These are phyloP conservation scores for Coemansia sp. DNA, from an alignment of 192 early-diverging fungal species.

Conservation along the genomic window DNA sequence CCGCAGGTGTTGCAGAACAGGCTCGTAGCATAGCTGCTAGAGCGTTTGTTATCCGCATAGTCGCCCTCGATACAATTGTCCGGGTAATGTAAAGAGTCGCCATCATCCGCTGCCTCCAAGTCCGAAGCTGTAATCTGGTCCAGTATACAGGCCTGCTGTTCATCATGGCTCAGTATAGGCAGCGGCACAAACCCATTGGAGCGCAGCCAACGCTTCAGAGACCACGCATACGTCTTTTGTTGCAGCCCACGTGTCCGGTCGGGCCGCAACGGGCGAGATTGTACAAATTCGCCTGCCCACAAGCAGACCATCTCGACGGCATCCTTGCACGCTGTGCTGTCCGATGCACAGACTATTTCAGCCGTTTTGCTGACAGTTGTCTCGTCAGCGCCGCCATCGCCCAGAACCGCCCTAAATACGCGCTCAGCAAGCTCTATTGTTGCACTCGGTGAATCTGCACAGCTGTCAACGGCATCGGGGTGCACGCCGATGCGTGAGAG, in stretches of 20 bases:
- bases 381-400: neutral
- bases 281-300: neutral
- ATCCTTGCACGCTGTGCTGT: constrained; percentile 2
- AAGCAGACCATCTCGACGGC: constrained; percentile 5
- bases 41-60: neutral
- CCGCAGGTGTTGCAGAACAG: constrained; percentile 18
- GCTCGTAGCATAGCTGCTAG: neutral
- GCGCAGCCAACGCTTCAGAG: constrained; percentile 28
- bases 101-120: neutral
- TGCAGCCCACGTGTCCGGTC: neutral
- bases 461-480: too few relatives aligned
- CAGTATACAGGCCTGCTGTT: constrained; percentile 7
- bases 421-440: neutral
- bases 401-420: neutral
- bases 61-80: neutral
- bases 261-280: neutral
- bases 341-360: neutral
- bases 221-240: constrained; percentile 11
- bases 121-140: neutral
- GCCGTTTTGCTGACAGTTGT: neutral
- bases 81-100: too few relatives aligned
- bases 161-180: constrained; percentile 15
- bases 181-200: constrained; percentile 27
- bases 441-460: too few relatives aligned
- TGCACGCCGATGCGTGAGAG: neutral